Evolutionary conservation across 106 monocot genomes (phyloP).

Genomic region (Triglochin maritima): DNA sequence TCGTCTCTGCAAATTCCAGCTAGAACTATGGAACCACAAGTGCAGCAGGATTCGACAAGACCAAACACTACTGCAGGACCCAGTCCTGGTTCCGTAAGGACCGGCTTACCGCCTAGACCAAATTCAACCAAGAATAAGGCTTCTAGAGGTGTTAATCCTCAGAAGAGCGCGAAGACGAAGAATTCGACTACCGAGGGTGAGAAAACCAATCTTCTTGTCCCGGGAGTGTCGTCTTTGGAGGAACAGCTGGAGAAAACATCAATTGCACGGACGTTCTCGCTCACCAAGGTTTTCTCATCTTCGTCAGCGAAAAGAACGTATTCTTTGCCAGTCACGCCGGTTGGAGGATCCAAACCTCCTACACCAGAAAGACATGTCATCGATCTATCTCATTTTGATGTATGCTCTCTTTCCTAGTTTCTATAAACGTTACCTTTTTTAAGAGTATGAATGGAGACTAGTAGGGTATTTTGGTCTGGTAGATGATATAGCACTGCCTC

Average conservation of each 20-base stretch:
- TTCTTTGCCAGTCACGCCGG: constrained; percentile 82
- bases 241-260: constrained; percentile 47
- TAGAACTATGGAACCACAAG: constrained; percentile 32
- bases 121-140: constrained; percentile 46
- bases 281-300: constrained; percentile 47
- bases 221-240: constrained; percentile 34
- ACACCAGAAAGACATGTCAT: constrained; percentile 36
- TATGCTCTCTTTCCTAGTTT: constrained; percentile 22
- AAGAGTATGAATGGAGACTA: background rate
- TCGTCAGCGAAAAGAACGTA: constrained; percentile 38
- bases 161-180: constrained; percentile 37
- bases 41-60: constrained; percentile 34
- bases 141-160: constrained; percentile 36
- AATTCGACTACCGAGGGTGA: constrained; percentile 41
- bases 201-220: constrained; percentile 39
- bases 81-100: constrained; percentile 44
- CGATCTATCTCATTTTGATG: constrained; percentile 39
- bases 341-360: constrained; percentile 18
- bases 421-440: background rate
- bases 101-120: constrained; percentile 75
- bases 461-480: too few species aligned
- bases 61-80: constrained; percentile 12
- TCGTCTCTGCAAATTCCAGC: constrained; percentile 65
- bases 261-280: constrained; percentile 39
- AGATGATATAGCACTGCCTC: too few species aligned